A percentile compares a stretch with the other conserved stretches of the same genome.
Evolutionary conservation across 2,329 filamentous ascomycete genomes (phyloP).

Genomic region (Lasiodiplodia hormozganensis): DNA sequence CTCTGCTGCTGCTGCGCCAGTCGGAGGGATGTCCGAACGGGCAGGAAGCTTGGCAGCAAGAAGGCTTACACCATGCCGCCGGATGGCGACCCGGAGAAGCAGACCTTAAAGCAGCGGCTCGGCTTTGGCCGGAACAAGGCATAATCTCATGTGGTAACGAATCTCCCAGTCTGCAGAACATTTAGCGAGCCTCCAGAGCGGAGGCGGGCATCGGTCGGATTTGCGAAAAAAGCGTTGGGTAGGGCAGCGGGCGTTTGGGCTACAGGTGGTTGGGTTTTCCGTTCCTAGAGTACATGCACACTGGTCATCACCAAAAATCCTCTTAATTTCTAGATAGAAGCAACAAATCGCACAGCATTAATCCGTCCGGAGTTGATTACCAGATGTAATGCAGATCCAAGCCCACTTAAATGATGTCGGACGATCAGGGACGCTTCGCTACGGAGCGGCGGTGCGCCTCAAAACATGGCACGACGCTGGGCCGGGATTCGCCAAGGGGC

Average conservation of each 20-base stretch:
- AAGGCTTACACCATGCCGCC: slow-evolving; percentile 33
- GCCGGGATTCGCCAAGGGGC: slow-evolving; percentile 19
- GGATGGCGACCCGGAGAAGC: slow-evolving; percentile 27
- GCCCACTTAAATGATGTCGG: slow-evolving; percentile 25
- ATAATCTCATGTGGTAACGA: slow-evolving; percentile 23
- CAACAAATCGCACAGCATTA: slow-evolving; percentile 1
- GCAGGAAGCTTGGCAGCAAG: slow-evolving; percentile 52
- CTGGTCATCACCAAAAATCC: slow-evolving; percentile 2
- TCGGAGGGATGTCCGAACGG: slow-evolving; percentile 59
- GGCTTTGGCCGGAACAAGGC: slow-evolving; percentile 19
- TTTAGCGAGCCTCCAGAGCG: neutral
- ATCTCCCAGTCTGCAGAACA: slow-evolving; percentile 16
- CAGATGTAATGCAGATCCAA: slow-evolving; percentile 20
- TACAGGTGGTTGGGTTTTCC: neutral
- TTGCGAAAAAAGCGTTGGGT: slow-evolving; percentile 13
- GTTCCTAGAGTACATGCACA: slow-evolving; percentile 3
- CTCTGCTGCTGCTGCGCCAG: slow-evolving; percentile 79
- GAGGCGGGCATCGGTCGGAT: neutral
- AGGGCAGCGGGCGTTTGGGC: slow-evolving; percentile 20
- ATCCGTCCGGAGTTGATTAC: neutral
- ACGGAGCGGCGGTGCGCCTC: slow-evolving; percentile 17
- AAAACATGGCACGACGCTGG: slow-evolving; percentile 18
- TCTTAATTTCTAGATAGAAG: slow-evolving; percentile 14
- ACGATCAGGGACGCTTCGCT: slow-evolving; percentile 25
- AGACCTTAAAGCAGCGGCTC: slow-evolving; percentile 4